Conservation (phyloP, 2,329 filamentous ascomycete species). For the Metarhizium sp. region DNA sequence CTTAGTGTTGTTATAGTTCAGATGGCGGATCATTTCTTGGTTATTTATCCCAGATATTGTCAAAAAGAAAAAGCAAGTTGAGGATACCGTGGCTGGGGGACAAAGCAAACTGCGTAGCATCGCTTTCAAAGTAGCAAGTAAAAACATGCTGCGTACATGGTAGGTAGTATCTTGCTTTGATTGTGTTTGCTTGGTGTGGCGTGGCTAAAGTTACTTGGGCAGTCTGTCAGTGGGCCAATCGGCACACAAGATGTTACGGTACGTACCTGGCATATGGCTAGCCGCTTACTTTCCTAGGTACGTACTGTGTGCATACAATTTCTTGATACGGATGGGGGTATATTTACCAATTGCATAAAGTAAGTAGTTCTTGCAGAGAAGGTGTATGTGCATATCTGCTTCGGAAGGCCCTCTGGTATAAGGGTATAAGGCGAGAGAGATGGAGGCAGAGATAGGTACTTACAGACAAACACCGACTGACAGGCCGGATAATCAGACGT, state of each 20-base stretch:
- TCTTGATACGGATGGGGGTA: neutral
- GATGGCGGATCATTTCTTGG: no score
- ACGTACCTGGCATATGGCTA: neutral
- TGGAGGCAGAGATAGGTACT: no score
- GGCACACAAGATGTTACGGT: neutral
- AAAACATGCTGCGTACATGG: neutral
- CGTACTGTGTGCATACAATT: neutral
- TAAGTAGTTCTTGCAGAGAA: neutral
- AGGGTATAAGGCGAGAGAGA: no score
- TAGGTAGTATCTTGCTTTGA: neutral
- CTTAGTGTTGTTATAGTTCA: no score
- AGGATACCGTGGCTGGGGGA: no score
- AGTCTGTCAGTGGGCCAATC: constrained; percentile 4
- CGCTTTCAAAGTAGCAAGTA: neutral
- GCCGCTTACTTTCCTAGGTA: neutral
- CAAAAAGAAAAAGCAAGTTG: no score
- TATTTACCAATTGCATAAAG: neutral
- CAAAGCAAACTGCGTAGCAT: no score
- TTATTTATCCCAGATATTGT: no score
- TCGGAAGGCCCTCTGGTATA: no score
- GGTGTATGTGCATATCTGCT: neutral
- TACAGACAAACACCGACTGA: neutral
- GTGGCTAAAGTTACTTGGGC: neutral
- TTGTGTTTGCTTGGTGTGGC: neutral
- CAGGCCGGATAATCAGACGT: neutral